Evolutionary conservation across 345 rosid genomes (phyloP), one percentile per base, ranked within the genome.

Genomic region (Noccaea bulbosa): DNA sequence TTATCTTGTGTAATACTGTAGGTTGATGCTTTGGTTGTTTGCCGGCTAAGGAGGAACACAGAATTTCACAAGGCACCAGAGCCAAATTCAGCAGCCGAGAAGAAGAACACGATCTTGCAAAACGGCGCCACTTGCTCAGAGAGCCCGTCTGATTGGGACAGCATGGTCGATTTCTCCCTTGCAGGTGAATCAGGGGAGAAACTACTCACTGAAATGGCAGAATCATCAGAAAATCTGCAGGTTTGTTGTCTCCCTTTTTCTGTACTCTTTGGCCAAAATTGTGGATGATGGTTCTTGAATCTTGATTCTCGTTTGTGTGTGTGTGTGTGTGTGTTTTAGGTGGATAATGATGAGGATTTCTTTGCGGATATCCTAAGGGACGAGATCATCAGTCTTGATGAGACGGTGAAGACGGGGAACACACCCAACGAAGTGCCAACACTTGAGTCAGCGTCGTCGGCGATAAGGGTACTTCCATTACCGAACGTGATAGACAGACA

Each of bases 21-120:
- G 72, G 80, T 91, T 91, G 96, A 91, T 67, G 78, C 96, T 64
- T 71, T 86, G 54, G 97, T 93, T 55, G 83, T 91, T 34, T 93
- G 96, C 81, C 94, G 94, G 38, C 82, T 93, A 5, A 81, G 80
- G 73, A 86, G 60, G 81, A 93, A 87, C 32, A 37, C 3, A 0
- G 93, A 89, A 7, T 85, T 84, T 77, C 81, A 56, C 69, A 75
- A 78, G 34, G 65, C 65, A 44, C 20, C 64, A 33, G 50, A 58
- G 45, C 56, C 62, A 6, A 65, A 44, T 32, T 4, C 14, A 63
- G 56, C 33, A 63, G 46, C 61, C 3, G 49, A 69, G 35, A 55
- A 69, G 35, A 55, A 75, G 6, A 66, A 46, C 9, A 2, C 5
- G 32, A 33, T 10, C 22, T 17, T 75, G 47, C 61, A 62, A 63